A percentile compares a stretch with the other conserved stretches of the same genome.
These are phyloP conservation scores for Phytophthora idaei DNA, from an alignment of 352 stramenopile species.

Conservation along the genomic window DNA sequence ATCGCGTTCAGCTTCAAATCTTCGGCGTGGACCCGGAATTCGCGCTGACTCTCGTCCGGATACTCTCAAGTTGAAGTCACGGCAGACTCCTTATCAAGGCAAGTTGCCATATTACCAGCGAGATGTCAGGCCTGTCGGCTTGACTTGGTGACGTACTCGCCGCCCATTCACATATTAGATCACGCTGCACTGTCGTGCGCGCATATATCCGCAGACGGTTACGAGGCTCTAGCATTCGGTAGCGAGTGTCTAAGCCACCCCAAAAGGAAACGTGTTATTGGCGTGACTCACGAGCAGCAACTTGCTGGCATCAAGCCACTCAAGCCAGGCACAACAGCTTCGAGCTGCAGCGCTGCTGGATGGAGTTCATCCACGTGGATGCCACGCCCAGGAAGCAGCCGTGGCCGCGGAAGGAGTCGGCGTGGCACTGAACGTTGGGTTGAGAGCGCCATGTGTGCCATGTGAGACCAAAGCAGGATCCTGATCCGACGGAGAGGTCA, in stretches of 20 bases:
- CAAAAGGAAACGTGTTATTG: not conserved
- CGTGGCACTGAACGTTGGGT: constrained; percentile 22
- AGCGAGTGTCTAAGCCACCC: constrained; percentile 1
- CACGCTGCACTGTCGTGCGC: constrained; percentile 4
- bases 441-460: constrained; percentile 6
- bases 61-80: constrained; percentile 33
- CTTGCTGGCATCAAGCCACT: too few species aligned
- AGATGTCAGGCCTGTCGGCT: constrained; percentile 10
- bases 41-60: constrained; percentile 33
- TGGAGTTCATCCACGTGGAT: constrained; percentile 3
- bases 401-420: constrained; percentile 14
- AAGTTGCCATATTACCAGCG: not conserved
- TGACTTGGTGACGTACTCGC: constrained; percentile 3
- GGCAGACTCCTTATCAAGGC: not conserved
- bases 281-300: too few species aligned
- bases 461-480: constrained; percentile 5
- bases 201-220: constrained; percentile 9
- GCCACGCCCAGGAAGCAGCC: not conserved
- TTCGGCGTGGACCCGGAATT: not conserved
- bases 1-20: constrained; percentile 13
- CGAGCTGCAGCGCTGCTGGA: too few species aligned
- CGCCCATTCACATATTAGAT: constrained; percentile 3
- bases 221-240: not conserved
- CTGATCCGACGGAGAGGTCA: not conserved
- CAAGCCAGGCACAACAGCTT: too few species aligned